Base-by-base conservation (phyloP, 768 basidiomycete genomes). In the Rhizopogon salebrosus region DNA sequence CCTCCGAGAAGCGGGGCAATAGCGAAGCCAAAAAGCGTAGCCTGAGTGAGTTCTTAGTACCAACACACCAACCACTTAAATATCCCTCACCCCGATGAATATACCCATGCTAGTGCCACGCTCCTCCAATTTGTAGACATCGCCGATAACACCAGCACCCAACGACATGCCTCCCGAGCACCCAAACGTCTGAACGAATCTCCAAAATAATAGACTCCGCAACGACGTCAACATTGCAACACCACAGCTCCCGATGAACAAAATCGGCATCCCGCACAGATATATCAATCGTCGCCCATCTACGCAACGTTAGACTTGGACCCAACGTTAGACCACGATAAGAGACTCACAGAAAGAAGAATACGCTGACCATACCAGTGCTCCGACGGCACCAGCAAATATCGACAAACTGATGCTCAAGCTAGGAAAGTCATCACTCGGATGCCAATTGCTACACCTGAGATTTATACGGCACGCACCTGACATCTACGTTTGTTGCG, bases 281-380 rank as follows among this genome's bases (percentile, higher is more conserved):
- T 84, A 87, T 3, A 85, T 67, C 0, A 76, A 75, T 23, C 79
- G 67, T 2, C 86, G 74, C 1, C 87, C 87, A 70, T 87, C 84
- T 85, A 41, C 26, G 10, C 13, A 20, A 34, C 4, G 18, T 52
- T 20, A 37, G 2, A 29, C 13, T 11, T 1, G 9, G 48, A 29
- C 18, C 18, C 10, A 5, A 10, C 55, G 46, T 59, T 58, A 11
- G 57, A 53, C n/a, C 35, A 41, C 22, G 24, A 38, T 2, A 18
- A 2, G n/a, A 11, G 3, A 27, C 68, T 38, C 31, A 75, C 75
- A 82, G 51, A 74, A 79, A 3, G 71, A 70, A 9, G 75, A 72
- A 48, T 77, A 72, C 0, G 77, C 71, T 0, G 77, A 73, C 70
- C 78, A 80, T 5, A 76, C 31, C 14, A 82, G 62, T n/a, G 71